These are phyloP conservation scores for Sclerotinia sclerotiorum DNA, from an alignment of 2,329 filamentous ascomycete genomes.

Conservation along the genomic window DNA sequence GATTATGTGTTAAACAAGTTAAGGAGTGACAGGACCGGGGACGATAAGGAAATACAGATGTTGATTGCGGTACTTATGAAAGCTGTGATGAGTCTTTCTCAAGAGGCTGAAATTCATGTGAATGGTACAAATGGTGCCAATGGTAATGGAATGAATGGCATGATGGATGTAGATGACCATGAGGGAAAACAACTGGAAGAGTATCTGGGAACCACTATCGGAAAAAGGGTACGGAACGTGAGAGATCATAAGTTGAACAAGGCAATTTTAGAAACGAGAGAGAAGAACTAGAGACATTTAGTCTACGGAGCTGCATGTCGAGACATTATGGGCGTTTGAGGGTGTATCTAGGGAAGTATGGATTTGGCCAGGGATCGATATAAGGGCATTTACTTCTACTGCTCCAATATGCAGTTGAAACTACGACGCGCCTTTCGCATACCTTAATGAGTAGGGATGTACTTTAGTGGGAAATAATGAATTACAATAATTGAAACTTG, in stretches of 20 bases:
- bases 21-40: constrained; percentile 51
- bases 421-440: not conserved
- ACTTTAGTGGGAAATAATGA: not conserved
- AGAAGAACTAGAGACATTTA: constrained; percentile 11
- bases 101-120: constrained; percentile 34
- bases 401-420: not conserved
- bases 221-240: constrained; percentile 33
- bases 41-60: constrained; percentile 58
- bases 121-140: constrained; percentile 34
- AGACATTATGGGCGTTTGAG: constrained; percentile 12
- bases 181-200: constrained; percentile 35
- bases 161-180: constrained; percentile 21
- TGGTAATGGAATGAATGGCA: constrained; percentile 5
- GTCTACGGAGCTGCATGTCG: not conserved
- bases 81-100: constrained; percentile 54
- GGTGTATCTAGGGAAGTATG: not conserved
- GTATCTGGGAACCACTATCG: constrained; percentile 38
- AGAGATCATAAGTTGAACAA: constrained; percentile 37
- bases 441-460: not conserved
- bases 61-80: constrained; percentile 58
- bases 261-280: constrained; percentile 32
- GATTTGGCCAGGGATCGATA: not conserved
- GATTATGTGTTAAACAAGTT: constrained; percentile 60
- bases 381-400: not conserved
- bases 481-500: not conserved